Evolutionary conservation across 306 rosid species (phyloP).

Genomic region (Albizia julibrissin): DNA sequence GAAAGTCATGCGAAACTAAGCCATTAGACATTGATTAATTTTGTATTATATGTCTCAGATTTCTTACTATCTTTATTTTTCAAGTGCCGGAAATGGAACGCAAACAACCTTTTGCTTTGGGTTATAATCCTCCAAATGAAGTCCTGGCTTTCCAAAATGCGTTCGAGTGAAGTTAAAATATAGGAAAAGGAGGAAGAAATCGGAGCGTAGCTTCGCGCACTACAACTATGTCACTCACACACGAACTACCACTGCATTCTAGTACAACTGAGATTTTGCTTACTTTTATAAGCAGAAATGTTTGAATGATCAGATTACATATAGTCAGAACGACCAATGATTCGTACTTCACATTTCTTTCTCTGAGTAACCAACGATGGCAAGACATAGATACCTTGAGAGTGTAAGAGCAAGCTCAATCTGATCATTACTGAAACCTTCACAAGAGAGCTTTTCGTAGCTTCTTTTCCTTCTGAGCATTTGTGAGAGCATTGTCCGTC

Average conservation of each 20-base stretch:
- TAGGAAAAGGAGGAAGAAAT: not conserved
- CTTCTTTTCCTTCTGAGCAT: conserved; percentile 82
- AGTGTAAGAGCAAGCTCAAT: conserved; percentile 80
- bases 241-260: not conserved
- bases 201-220: too few species aligned
- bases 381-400: conserved; percentile 53
- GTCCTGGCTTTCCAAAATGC: not conserved
- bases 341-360: not conserved
- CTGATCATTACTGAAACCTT: conserved; percentile 82
- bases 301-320: not conserved
- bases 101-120: not conserved
- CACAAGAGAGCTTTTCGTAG: conserved; percentile 95
- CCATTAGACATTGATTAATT: not conserved
- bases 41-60: not conserved
- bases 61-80: not conserved
- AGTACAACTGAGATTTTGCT: not conserved
- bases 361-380: not conserved
- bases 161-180: not conserved
- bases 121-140: not conserved
- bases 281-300: not conserved
- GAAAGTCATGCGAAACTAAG: not conserved
- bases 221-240: not conserved
- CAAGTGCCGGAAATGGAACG: not conserved
- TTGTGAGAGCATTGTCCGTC: conserved; percentile 65
- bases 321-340: not conserved